Base-by-base conservation (phyloP, 202 grass and related monocot species). In the Dendrocalamus latiflorus region DNA sequence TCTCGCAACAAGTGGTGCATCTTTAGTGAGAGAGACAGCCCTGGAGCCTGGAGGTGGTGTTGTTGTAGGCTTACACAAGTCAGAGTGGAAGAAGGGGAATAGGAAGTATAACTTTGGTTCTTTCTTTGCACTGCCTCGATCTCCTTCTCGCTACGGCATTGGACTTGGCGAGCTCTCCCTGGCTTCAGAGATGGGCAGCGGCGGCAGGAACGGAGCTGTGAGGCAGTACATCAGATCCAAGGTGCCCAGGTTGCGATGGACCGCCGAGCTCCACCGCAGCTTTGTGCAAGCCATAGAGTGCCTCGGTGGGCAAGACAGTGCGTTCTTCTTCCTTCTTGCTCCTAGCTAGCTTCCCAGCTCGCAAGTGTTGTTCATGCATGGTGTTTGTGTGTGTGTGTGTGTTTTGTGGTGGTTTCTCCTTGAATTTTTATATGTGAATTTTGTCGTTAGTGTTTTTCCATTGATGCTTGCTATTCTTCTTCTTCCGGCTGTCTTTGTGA, bases 231-330 rank as follows among this genome's bases (percentile, higher is more conserved):
- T 78, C 55, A 87, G 94, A 74, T 97, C 91, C 54, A 90, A 90
- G 82, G 79, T 90, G 65, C 94, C 94, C 41, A 81, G 91, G 45
- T 63, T 97, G 81, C 60, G 85, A 74, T 97, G 94, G 94, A 91
- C 89, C 1, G 76, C 86, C 59, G 94, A 97, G 33, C 89, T 97
- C 64, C 91, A 97, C 79, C 68, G 45, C 81, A 87, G 89, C 82
- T 97, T 97, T 61, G 38, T 91, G n/a, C 86, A 84, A 38, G 91
- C 94, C 78, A 87, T 97, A 13, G 87, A 91, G 55, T 86, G 61
- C 83, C 89, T 97, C 30, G 94, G 94, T 49, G 94, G 94, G 38
- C 84, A 91, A 57, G 50, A 97, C 17, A 93, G 91, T 97, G 87
- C n/a, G 91, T 75, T 80, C 76, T 71, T 45, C 42, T 30, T 34